Evolutionary conservation across 495 filamentous ascomycete genomes (phyloP).

Genomic region (Aspergillus heteromorphus): DNA sequence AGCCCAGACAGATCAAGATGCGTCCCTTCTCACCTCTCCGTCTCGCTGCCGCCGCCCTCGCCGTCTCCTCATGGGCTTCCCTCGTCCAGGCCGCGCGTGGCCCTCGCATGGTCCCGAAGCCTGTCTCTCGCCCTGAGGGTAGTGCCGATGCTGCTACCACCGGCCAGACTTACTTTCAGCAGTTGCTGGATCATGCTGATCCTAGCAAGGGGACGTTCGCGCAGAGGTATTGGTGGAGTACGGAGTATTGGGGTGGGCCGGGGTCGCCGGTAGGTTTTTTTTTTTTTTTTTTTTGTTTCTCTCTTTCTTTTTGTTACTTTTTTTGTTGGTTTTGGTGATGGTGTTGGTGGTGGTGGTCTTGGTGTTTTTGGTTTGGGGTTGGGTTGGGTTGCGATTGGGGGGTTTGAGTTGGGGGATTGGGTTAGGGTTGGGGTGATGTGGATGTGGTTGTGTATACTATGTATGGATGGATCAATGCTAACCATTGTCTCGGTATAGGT

Average conservation of each 20-base stretch:
- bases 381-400: no score
- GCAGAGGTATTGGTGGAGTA: constrained; percentile 49
- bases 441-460: constrained; percentile 2
- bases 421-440: no score
- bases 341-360: no score
- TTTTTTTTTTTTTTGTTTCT: no score
- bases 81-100: background rate
- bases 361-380: no score
- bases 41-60: background rate
- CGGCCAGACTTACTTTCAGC: constrained; percentile 38
- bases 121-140: background rate
- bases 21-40: constrained; percentile 1
- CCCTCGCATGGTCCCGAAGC: constrained; percentile 1
- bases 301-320: no score
- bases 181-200: constrained; percentile 51
- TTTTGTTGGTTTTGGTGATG: no score
- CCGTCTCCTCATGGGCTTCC: constrained; percentile 3
- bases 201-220: constrained; percentile 49
- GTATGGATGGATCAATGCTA: no score
- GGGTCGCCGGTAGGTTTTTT: constrained; percentile 44
- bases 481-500: constrained; percentile 21
- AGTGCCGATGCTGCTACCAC: background rate
- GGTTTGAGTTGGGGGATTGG: no score
- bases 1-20: background rate
- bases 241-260: constrained; percentile 45